Evolutionary conservation across 495 filamentous ascomycete species (phyloP).

Genomic region (Penicillium steckii): DNA sequence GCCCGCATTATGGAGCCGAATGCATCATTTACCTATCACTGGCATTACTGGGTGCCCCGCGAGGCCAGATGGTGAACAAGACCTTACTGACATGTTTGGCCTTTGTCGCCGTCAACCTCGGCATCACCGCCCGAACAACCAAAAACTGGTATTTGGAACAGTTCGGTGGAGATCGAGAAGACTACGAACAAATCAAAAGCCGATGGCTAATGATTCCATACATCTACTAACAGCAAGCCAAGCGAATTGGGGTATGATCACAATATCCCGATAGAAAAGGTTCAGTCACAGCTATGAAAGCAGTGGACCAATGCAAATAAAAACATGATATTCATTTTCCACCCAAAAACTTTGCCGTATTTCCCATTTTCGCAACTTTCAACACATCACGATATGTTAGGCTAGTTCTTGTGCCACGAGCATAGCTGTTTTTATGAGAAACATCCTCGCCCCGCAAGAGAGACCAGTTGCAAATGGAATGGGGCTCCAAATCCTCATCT

Average conservation of each 20-base stretch:
- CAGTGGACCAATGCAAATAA: neutral
- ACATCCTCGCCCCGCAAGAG: conserved; percentile 60
- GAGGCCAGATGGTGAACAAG: conserved; percentile 60
- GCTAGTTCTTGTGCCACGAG: conserved; percentile 71
- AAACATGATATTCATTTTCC: conserved; percentile 25
- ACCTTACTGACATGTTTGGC: conserved; percentile 66
- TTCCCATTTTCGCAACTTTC: conserved; percentile 76
- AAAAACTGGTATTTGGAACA: conserved; percentile 76
- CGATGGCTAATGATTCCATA: conserved; percentile 85
- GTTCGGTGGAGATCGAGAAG: conserved; percentile 62
- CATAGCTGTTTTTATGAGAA: conserved; percentile 57
- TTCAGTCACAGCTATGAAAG: neutral
- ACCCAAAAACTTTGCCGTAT: conserved; percentile 59
- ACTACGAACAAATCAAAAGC: conserved; percentile 52
- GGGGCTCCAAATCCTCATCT: conserved; percentile 59
- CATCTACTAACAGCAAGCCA: conserved; percentile 51
- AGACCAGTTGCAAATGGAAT: conserved; percentile 79
- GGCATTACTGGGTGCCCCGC: conserved; percentile 69
- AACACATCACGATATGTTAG: conserved; percentile 92
- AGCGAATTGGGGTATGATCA: neutral
- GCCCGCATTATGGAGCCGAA: conserved; percentile 91
- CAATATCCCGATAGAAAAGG: neutral
- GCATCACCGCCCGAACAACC: conserved; percentile 74
- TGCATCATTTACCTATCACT: conserved; percentile 81
- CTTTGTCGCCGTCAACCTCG: conserved; percentile 80